A percentile compares a stretch with the other conserved stretches of the same genome.
These are phyloP conservation scores for Potentilla sterilis DNA, from an alignment of 306 rosid genomes.

Conservation along the genomic window DNA sequence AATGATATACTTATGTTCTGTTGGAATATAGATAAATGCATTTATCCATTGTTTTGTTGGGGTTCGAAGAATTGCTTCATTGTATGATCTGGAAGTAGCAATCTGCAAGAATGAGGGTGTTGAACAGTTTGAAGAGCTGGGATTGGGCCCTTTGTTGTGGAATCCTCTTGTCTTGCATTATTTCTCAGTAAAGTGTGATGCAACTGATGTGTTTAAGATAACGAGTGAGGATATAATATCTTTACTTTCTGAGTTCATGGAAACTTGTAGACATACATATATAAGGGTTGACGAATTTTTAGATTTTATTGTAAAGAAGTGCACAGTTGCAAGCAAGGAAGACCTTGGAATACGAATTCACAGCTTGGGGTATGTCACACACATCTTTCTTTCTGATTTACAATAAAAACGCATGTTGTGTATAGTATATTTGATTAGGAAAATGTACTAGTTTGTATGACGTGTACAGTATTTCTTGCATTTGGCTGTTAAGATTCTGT, in stretches of 20 bases:
- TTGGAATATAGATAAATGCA: constrained; percentile 69
- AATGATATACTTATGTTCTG: constrained; percentile 15
- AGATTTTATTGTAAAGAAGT: constrained; percentile 64
- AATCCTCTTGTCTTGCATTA: constrained; percentile 79
- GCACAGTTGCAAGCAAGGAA: constrained; percentile 51
- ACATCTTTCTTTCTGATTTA: constrained; percentile 19
- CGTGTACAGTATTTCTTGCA: background rate
- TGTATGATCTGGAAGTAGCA: constrained; percentile 75
- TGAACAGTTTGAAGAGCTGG: constrained; percentile 61
- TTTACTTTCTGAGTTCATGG: constrained; percentile 42
- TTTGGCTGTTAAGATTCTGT: background rate
- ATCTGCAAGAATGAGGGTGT: constrained; percentile 73
- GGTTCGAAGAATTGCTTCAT: constrained; percentile 61
- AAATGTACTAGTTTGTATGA: background rate
- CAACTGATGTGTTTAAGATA: constrained; percentile 57
- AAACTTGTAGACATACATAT: constrained; percentile 23
- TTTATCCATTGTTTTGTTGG: constrained; percentile 89
- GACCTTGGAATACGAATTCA: constrained; percentile 74
- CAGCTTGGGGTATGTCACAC: constrained; percentile 61
- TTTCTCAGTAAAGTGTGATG: constrained; percentile 48
- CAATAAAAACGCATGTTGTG: background rate
- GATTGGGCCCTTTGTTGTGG: constrained; percentile 76
- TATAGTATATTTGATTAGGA: background rate
- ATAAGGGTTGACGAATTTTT: constrained; percentile 55
- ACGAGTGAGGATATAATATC: constrained; percentile 50